Base-by-base conservation (phyloP, 169 alveolate species). In the Babesia gibsoni region DNA sequence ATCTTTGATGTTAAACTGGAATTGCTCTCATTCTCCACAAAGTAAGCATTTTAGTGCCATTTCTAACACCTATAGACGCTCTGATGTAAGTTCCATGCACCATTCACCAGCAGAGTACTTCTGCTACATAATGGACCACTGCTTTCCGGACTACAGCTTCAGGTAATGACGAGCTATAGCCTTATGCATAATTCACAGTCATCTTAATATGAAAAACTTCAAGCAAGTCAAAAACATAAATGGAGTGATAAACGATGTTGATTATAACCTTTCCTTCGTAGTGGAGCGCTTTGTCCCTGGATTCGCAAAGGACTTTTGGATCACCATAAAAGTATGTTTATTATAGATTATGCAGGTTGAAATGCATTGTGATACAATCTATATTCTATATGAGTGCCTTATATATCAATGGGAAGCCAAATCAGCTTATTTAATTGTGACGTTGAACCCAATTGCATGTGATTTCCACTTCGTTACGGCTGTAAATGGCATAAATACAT, bases 61-160 rank as follows among this genome's bases (percentile, higher is more conserved):
- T 8, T 20, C 29, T 9, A 48, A 9, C 35, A 20, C 41, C 36
- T 49, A 6, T 35, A 66, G 77, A 46, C 65, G 54, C 41, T 49
- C 54, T 46, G 65, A 66, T 23, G 57, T n/a, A 49, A 14, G 53
- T 18, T n/a, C 36, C 12, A 4, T 45, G n/a, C 72, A 61, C 48
- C 20, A 18, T 5, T 16, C 72, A 22, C 46, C 27, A 32, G 72
- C 50, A 8, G 56, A 61, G 4, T 59, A 68, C 50, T 69, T 79
- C 59, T 43, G 53, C 32, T 42, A 49, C 30, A 39, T 69, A n/a
- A 56, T 79, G 70, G 78, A 88, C 66, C 78, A 88, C 67, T 80
- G 89, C 61, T 88, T 83, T 64, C 91, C 89, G 14, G 92, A 88
- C 81, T 88, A 88, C 73, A 82, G 77, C 54, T 88, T 88, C 65